Base-by-base conservation (phyloP, 192 early-diverging fungal genomes). In the Chytriomyces sp. region DNA sequence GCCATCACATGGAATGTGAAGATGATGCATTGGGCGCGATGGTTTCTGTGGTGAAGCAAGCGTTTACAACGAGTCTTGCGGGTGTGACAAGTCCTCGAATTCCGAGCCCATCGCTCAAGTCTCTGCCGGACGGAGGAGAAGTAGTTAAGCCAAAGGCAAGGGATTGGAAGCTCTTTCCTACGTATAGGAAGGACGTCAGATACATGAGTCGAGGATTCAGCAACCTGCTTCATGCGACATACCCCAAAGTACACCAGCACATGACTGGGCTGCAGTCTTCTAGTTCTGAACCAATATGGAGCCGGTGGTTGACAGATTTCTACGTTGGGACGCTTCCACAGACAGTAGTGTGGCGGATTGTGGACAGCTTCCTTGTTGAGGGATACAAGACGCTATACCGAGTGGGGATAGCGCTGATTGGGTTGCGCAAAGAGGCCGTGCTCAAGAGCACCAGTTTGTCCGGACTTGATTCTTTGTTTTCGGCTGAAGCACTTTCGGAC, bases 301-400 rank as follows among this genome's bases (percentile, higher is more conserved):
- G 75, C 5, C 45, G 53, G 6, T 86, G 85, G 85, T 64, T 86
- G 16, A 76, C 77, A 11, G 73, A 77, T 24, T 60, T 86, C 48
- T 78, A 82, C 61, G 68, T 85, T 28, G 82, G 67, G 9, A 61
- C 78, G 28, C 48, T 85, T 5, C 83, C 83, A 8, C 83, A 80
- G 61, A 50, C 72, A 13, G 66, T 78, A 13, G 35, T 86, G 5
- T 86, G 83, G 83, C 63, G 83, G 44, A 45, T 86, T 13, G 67
- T 86, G 35, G 85, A 86, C 68, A 63, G 49, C 23, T 86, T 85
- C 64, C 16, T 86, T 6, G 45, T 86, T 23, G 85, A 86, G 61
- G 85, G 85, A 0, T 85, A 81, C 71, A 82, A 78, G 48, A 80
- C 81, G 7, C 65, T 84, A n/a, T 82, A 82, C 47, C 77, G 83